Conservation (phyloP, 192 early-diverging fungal species). For the Jimgerdemannia lactiflua region DNA sequence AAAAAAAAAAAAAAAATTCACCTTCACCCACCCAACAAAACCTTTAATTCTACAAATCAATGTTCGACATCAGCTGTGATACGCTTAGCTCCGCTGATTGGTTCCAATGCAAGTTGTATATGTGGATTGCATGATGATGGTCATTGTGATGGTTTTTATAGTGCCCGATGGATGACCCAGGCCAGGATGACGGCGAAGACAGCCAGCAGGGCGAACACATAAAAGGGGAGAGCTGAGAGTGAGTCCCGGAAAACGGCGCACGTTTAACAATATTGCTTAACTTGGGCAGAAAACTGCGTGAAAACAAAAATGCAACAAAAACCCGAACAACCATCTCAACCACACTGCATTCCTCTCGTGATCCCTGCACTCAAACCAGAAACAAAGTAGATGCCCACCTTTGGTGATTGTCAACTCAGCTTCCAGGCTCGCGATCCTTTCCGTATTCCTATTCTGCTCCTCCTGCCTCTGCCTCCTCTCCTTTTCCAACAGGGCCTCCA, state of each 20-base stretch:
- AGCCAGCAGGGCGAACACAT: not conserved
- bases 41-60: not conserved
- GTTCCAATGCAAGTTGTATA: too few species aligned
- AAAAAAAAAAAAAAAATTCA: too few species aligned
- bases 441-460: not conserved
- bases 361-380: too few species aligned
- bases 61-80: not conserved
- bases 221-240: not conserved
- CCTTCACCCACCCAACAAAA: too few species aligned
- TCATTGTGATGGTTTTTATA: not conserved
- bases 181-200: not conserved
- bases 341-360: too few species aligned
- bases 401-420: not conserved
- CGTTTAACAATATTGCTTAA: not conserved
- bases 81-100: not conserved
- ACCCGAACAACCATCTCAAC: too few species aligned
- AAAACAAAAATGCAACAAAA: too few species aligned
- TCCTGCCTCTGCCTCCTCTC: not conserved
- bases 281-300: not conserved
- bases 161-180: not conserved
- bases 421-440: not conserved
- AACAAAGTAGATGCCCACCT: not conserved
- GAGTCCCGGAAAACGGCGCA: not conserved
- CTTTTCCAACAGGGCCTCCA: not conserved
- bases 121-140: too few species aligned